Evolutionary conservation across 768 basidiomycete genomes (phyloP).

Genomic region (Suillus decipiens): DNA sequence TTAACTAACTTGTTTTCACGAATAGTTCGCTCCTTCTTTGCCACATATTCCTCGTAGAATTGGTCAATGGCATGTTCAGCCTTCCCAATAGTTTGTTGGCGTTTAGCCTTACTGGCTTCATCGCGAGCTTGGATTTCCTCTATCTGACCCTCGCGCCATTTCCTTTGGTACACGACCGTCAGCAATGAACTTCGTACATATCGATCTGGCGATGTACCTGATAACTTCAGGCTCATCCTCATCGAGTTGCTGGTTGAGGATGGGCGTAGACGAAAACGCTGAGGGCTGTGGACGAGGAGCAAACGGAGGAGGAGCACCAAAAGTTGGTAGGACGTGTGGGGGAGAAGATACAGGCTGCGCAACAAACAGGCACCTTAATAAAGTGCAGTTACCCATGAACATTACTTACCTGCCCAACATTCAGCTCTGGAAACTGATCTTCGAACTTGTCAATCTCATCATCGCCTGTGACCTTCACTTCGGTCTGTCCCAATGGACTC

Average conservation of each 20-base stretch:
- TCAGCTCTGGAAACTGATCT: constrained; percentile 82
- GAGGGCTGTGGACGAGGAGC: constrained; percentile 80
- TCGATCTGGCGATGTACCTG: constrained; percentile 48
- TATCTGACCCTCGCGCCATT: constrained; percentile 87
- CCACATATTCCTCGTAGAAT: constrained; percentile 86
- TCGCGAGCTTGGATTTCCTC: constrained; percentile 84
- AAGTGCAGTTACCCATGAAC: neutral
- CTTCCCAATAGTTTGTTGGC: constrained; percentile 79
- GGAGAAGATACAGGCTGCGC: constrained; percentile 37
- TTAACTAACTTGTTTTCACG: constrained; percentile 84
- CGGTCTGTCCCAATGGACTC: constrained; percentile 39
- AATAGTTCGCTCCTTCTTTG: constrained; percentile 88
- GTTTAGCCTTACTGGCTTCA: constrained; percentile 71
- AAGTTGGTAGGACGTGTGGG: constrained; percentile 37
- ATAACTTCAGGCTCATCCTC: constrained; percentile 89
- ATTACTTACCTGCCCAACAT: constrained; percentile 44
- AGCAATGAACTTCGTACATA: constrained; percentile 1
- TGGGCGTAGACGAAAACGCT: constrained; percentile 69
- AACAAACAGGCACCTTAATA: constrained; percentile 14
- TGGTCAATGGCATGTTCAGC: constrained; percentile 88
- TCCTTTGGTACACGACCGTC: constrained; percentile 41
- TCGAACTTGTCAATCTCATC: constrained; percentile 87
- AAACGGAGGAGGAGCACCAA: constrained; percentile 55
- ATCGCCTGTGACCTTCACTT: constrained; percentile 81
- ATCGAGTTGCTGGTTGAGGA: constrained; percentile 62